Evolutionary conservation across 2,329 filamentous ascomycete genomes (phyloP).

Genomic region (Ilyonectria robusta): DNA sequence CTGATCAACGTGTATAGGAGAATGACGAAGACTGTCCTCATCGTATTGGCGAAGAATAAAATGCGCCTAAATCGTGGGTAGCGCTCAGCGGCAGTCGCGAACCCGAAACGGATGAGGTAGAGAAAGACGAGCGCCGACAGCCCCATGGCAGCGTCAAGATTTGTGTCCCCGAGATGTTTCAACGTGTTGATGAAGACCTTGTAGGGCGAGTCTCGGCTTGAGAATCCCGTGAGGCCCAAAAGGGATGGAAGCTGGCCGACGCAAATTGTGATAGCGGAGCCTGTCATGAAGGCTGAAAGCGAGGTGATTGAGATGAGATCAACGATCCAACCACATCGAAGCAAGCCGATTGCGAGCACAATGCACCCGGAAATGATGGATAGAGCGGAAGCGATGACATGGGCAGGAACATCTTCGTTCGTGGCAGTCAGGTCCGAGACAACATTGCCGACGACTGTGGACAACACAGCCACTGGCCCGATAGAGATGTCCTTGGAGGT

Average conservation of each 20-base stretch:
- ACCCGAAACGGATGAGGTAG: slow-evolving; percentile 79
- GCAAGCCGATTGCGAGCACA: slow-evolving; percentile 82
- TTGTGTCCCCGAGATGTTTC: slow-evolving; percentile 76
- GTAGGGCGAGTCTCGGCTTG: slow-evolving; percentile 85
- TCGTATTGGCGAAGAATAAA: slow-evolving; percentile 91
- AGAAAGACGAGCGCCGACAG: slow-evolving; percentile 85
- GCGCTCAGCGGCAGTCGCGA: slow-evolving; percentile 77
- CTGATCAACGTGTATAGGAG: slow-evolving; percentile 93
- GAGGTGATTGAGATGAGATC: slow-evolving; percentile 93
- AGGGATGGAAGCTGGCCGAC: slow-evolving; percentile 86
- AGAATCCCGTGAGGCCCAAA: slow-evolving; percentile 83
- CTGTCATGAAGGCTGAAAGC: slow-evolving; percentile 97
- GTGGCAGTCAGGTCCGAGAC: slow-evolving; percentile 73
- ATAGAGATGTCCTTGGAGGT: slow-evolving; percentile 99
- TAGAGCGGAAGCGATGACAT: slow-evolving; percentile 83
- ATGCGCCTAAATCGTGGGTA: slow-evolving; percentile 78
- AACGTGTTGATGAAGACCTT: slow-evolving; percentile 86
- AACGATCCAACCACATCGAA: slow-evolving; percentile 89
- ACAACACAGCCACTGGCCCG: slow-evolving; percentile 95
- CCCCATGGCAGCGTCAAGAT: slow-evolving; percentile 88
- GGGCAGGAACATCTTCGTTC: slow-evolving; percentile 70
- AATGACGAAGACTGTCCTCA: slow-evolving; percentile 93
- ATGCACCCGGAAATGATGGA: slow-evolving; percentile 84
- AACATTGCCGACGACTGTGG: slow-evolving; percentile 88
- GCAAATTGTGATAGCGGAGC: slow-evolving; percentile 90